These are phyloP conservation scores for Francoa sonchifolia DNA, from an alignment of 441 rosid species.

Conservation along the genomic window DNA sequence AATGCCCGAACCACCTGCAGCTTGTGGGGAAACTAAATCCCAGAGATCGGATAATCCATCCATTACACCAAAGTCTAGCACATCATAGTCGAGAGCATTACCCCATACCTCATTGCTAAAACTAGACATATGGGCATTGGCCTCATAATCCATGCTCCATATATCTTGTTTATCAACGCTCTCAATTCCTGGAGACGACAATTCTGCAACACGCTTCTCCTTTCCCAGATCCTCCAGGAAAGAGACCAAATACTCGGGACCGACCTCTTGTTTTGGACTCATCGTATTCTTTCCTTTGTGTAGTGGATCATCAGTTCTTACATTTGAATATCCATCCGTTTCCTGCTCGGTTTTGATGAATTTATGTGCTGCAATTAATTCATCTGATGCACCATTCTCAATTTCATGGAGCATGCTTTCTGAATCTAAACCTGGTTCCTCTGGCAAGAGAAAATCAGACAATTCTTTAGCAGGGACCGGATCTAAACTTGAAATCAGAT, in stretches of 20 bases:
- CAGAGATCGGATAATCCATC: slow-evolving; percentile 50
- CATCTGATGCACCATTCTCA: slow-evolving; percentile 17
- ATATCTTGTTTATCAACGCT: slow-evolving; percentile 33
- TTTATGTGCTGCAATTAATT: slow-evolving; percentile 7
- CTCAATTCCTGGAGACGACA: slow-evolving; percentile 30
- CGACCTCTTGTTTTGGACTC: slow-evolving; percentile 23
- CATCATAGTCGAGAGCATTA: slow-evolving; percentile 28
- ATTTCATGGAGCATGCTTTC: slow-evolving; percentile 20
- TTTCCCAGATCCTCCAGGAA: slow-evolving; percentile 25
- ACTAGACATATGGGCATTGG: slow-evolving; percentile 29
- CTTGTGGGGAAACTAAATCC: slow-evolving; percentile 39
- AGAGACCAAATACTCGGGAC: slow-evolving; percentile 29
- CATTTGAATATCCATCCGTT: slow-evolving; percentile 27
- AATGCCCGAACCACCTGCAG: slow-evolving; percentile 30
- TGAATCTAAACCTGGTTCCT: slow-evolving; percentile 16
- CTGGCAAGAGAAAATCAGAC: slow-evolving; percentile 19
- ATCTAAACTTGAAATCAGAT: slow-evolving; percentile 13
- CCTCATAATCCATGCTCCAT: slow-evolving; percentile 50
- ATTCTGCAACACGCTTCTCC: slow-evolving; percentile 20
- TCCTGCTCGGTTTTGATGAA: slow-evolving; percentile 12
- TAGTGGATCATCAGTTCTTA: slow-evolving; percentile 19
- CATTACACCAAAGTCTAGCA: slow-evolving; percentile 33
- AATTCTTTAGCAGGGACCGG: slow-evolving; percentile 16
- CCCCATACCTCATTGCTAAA: slow-evolving; percentile 40
- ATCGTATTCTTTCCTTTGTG: slow-evolving; percentile 33